Conservation (phyloP, 148 eudicot genomes). For the Talinum fruticosum region DNA sequence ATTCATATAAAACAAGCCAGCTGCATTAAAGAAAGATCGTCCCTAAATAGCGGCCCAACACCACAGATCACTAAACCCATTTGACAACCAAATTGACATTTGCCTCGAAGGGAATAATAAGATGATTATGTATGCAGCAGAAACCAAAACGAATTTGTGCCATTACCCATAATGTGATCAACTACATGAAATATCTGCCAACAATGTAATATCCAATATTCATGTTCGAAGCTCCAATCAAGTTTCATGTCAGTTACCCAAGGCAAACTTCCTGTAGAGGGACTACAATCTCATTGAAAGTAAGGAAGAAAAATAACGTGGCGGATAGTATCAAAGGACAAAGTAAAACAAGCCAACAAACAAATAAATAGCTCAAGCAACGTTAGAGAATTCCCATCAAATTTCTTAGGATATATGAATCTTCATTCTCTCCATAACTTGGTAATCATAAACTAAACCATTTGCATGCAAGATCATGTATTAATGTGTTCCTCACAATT, state of each 20-base stretch:
- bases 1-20: not conserved
- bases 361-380: not conserved
- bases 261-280: no score
- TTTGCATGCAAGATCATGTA: not conserved
- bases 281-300: not conserved
- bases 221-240: not conserved
- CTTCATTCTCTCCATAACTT: not conserved
- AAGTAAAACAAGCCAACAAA: not conserved
- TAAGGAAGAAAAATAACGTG: not conserved
- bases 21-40: conserved; percentile 3
- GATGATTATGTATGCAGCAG: not conserved
- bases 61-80: not conserved
- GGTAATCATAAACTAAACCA: not conserved
- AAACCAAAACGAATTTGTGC: not conserved
- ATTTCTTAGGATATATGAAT: not conserved
- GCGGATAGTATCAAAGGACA: not conserved
- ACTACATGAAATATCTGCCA: not conserved
- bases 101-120: not conserved
- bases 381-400: not conserved
- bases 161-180: not conserved
- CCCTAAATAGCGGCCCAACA: not conserved
- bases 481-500: not conserved
- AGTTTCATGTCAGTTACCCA: no score
- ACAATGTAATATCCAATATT: not conserved
- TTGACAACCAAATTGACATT: not conserved